Evolutionary conservation across 148 eudicot genomes (phyloP).

Genomic region (Bassia scoparia): DNA sequence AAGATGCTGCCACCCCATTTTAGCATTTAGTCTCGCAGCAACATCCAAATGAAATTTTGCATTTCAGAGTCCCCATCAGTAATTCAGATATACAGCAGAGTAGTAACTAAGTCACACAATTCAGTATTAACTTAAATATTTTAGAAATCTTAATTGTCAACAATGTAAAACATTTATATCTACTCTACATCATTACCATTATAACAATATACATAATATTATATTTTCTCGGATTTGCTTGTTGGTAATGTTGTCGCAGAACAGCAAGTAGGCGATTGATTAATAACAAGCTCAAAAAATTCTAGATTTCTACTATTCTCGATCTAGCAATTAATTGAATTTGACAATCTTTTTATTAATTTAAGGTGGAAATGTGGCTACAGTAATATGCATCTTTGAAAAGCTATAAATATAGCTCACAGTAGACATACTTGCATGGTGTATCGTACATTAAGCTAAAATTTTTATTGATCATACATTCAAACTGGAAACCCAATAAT

Average conservation of each 20-base stretch:
- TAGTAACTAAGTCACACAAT: neutral
- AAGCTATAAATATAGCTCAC: neutral
- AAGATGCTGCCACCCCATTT: neutral
- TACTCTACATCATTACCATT: neutral
- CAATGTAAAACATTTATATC: neutral
- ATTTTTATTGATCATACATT: too few relatives aligned
- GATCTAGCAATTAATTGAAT: too few relatives aligned
- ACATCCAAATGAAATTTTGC: neutral
- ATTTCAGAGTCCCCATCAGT: neutral
- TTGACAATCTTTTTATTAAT: too few relatives aligned
- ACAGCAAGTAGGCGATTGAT: too few relatives aligned
- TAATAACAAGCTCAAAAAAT: too few relatives aligned
- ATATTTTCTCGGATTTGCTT: too few relatives aligned
- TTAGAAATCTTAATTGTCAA: neutral
- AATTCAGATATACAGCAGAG: neutral
- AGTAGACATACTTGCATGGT: constrained; percentile 66
- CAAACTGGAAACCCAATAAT: too few relatives aligned
- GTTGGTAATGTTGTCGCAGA: too few relatives aligned
- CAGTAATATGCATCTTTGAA: neutral
- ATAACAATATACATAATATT: neutral
- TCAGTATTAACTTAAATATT: too few relatives aligned
- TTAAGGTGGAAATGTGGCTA: neutral
- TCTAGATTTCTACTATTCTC: too few relatives aligned
- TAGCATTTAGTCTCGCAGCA: neutral
- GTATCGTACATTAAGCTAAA: too few relatives aligned